Evolutionary conservation across 225 moss, liverwort and hornwort species (phyloP).

Genomic region (Sphagnum tenellum): DNA sequence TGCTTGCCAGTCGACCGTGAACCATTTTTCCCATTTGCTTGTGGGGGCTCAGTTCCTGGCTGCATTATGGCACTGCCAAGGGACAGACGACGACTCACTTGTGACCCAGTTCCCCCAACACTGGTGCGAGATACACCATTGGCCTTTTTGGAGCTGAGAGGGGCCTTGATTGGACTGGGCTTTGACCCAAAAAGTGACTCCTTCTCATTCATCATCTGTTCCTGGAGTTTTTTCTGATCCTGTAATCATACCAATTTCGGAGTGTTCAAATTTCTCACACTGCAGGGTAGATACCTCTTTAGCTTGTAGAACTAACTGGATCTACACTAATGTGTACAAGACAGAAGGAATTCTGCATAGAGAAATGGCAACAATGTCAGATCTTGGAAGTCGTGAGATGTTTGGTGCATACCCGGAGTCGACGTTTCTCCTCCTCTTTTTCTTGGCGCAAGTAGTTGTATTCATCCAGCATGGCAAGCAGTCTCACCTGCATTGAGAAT

Average conservation of each 20-base stretch:
- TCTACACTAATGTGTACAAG: background rate
- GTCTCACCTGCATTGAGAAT: constrained; percentile 24
- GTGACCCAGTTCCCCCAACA: background rate
- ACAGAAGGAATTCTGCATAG: too few species aligned
- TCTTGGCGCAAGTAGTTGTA: constrained; percentile 51
- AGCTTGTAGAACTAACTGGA: background rate
- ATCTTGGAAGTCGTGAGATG: too few species aligned
- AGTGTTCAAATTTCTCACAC: too few species aligned
- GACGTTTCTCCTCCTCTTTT: constrained; percentile 50
- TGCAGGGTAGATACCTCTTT: too few species aligned
- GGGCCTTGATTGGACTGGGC: constrained; percentile 3
- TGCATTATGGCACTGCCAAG: constrained; percentile 1
- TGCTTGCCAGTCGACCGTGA: constrained; percentile 4
- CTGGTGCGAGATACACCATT: background rate
- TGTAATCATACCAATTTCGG: background rate
- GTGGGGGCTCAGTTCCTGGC: background rate
- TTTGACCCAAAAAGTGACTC: constrained; percentile 3
- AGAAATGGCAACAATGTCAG: too few species aligned
- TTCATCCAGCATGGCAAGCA: constrained; percentile 48
- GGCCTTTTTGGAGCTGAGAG: background rate
- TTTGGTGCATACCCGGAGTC: constrained; percentile 29
- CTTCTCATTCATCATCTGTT: constrained; percentile 5
- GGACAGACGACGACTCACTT: background rate
- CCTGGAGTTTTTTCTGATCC: constrained; percentile 3
- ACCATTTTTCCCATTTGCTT: background rate